phyloP scores from a whole-genome alignment of 1,284 basidiomycete species.

The Exobasidium rhododendri region DNA sequence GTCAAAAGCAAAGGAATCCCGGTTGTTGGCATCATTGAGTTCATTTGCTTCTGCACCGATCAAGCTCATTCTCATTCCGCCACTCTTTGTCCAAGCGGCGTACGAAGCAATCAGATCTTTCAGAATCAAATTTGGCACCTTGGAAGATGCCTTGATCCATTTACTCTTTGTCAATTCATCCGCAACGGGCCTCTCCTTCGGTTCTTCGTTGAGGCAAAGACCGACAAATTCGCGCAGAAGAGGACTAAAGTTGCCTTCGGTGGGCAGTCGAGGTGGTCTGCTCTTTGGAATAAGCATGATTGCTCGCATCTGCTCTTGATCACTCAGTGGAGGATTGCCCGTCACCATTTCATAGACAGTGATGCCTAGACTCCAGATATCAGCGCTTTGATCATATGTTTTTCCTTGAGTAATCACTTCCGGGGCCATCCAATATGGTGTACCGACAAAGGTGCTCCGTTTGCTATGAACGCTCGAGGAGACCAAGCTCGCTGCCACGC shows the following conservation, averaged over 20 bases:
- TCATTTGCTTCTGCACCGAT: conserved; percentile 36
- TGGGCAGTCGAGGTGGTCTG: conserved; percentile 75
- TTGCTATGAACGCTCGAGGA: conserved; percentile 73
- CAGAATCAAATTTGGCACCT: conserved; percentile 66
- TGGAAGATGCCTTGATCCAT: conserved; percentile 80
- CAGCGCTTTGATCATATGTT: conserved; percentile 88
- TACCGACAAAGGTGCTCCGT: conserved; percentile 89
- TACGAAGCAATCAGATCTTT: conserved; percentile 78
- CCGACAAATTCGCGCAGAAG: conserved; percentile 87
- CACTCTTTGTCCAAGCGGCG: conserved; percentile 72
- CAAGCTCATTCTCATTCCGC: conserved; percentile 75
- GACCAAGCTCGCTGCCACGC: conserved; percentile 86
- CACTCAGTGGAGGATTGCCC: conserved; percentile 85
- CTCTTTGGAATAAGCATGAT: conserved; percentile 85
- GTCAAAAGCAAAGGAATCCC: conserved; percentile 44
- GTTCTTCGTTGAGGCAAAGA: conserved; percentile 77
- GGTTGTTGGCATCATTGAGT: conserved; percentile 27
- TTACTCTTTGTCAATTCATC: conserved; percentile 87
- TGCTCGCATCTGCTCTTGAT: conserved; percentile 82
- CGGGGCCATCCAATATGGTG: conserved; percentile 98
- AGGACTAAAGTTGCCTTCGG: conserved; percentile 71
- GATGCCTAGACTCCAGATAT: conserved; percentile 95
- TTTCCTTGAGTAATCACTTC: conserved; percentile 68
- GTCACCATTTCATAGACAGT: conserved; percentile 97
- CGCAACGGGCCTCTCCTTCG: conserved; percentile 74